These are phyloP conservation scores for Kwoniella dejecticola DNA, from an alignment of 768 basidiomycete species.

Conservation along the genomic window DNA sequence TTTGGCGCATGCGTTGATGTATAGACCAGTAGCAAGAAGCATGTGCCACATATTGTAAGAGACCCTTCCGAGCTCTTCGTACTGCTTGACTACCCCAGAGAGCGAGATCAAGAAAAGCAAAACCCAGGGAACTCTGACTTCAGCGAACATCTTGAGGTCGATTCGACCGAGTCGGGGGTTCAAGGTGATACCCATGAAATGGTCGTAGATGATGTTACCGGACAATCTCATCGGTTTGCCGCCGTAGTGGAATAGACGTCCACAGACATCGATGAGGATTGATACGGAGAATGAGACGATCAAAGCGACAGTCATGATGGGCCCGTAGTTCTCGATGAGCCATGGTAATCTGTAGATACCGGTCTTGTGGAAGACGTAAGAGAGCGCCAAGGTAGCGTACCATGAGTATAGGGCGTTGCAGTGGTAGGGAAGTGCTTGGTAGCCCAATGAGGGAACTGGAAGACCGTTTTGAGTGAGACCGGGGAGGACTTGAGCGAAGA, in stretches of 20 bases:
- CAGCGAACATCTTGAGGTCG: slow-evolving; percentile 98
- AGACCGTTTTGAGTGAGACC: slow-evolving; percentile 83
- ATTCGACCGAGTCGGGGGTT: slow-evolving; percentile 90
- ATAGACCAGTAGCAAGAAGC: slow-evolving; percentile 92
- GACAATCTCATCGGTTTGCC: slow-evolving; percentile 88
- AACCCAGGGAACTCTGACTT: slow-evolving; percentile 95
- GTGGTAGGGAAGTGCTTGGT: slow-evolving; percentile 91
- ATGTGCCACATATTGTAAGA: slow-evolving; percentile 97
- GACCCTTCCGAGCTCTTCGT: slow-evolving; percentile 85
- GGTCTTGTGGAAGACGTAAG: slow-evolving; percentile 72
- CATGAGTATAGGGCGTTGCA: slow-evolving; percentile 88
- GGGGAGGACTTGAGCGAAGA: slow-evolving; percentile 86
- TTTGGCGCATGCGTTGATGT: slow-evolving; percentile 93
- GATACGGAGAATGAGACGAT: slow-evolving; percentile 84
- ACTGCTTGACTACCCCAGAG: slow-evolving; percentile 92
- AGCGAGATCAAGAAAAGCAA: slow-evolving; percentile 90
- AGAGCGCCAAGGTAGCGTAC: slow-evolving; percentile 78
- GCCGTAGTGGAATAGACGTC: slow-evolving; percentile 63
- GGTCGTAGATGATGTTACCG: slow-evolving; percentile 90
- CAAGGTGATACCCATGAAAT: slow-evolving; percentile 92
- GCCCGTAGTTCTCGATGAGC: slow-evolving; percentile 94
- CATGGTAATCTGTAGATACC: slow-evolving; percentile 85
- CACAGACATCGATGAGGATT: slow-evolving; percentile 75
- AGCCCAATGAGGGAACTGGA: slow-evolving; percentile 89
- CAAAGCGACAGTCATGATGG: slow-evolving; percentile 93